phyloP scores from a whole-genome alignment of 805 yeast species.

The Candida tallmaniae region DNA sequence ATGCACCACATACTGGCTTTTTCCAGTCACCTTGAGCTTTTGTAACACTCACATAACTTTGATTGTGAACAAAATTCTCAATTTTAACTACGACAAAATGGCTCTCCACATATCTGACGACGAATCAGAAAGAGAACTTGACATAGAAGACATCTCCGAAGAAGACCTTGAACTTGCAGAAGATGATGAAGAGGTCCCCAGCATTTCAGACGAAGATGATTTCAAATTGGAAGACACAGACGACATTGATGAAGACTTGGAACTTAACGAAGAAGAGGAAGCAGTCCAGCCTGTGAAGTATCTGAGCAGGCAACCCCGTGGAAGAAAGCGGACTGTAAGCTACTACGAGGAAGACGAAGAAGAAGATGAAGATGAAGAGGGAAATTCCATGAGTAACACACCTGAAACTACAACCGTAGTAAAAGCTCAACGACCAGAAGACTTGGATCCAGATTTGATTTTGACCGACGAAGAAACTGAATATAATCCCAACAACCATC shows the following conservation, averaged over 20 bases:
- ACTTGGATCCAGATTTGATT: constrained; percentile 30
- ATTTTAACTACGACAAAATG: no score
- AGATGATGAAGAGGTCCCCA: constrained; percentile 8
- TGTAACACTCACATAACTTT: no score
- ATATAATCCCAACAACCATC: constrained; percentile 42
- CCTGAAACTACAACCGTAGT: constrained; percentile 2
- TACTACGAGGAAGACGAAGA: constrained; percentile 29
- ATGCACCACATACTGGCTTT: background rate
- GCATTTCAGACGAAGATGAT: constrained; percentile 16
- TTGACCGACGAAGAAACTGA: constrained; percentile 42
- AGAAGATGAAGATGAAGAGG: constrained; percentile 1
- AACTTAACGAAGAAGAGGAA: constrained; percentile 23
- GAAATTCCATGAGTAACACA: background rate
- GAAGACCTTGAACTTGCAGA: constrained; percentile 5
- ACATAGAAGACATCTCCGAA: background rate
- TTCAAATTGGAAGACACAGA: constrained; percentile 32
- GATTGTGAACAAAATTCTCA: no score
- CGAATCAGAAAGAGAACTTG: constrained; percentile 7
- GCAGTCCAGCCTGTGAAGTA: constrained; percentile 6
- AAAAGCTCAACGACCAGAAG: constrained; percentile 20
- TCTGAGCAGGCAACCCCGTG: constrained; percentile 16
- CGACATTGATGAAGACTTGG: constrained; percentile 34
- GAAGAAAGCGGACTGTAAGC: constrained; percentile 33
- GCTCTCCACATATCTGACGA: constrained; percentile 12
- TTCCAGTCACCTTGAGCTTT: background rate